Evolutionary conservation across 202 grass and related monocot species (phyloP).

Genomic region (Setaria italica): DNA sequence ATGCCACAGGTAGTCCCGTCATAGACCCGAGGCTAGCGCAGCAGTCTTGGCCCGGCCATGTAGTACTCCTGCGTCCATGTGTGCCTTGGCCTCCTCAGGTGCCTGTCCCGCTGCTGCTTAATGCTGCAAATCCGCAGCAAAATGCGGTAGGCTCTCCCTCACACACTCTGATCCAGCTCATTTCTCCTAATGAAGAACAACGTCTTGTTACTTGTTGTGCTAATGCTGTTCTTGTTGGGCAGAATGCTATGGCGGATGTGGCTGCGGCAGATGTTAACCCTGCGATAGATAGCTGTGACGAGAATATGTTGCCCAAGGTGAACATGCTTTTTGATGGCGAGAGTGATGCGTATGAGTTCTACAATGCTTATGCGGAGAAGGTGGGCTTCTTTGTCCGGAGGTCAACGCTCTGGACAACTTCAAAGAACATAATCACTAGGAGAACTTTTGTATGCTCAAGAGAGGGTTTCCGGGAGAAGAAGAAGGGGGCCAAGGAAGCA

Average conservation of each 20-base stretch:
- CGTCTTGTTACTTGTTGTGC: not conserved
- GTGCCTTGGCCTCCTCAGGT: slow-evolving; percentile 54
- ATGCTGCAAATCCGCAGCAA: slow-evolving; percentile 43
- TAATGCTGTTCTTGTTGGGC: slow-evolving; percentile 36
- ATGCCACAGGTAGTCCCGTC: slow-evolving; percentile 31
- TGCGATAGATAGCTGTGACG: slow-evolving; percentile 46
- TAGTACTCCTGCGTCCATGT: slow-evolving; percentile 58
- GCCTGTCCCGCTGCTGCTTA: slow-evolving; percentile 38
- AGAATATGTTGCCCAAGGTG: slow-evolving; percentile 65
- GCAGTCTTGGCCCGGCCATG: slow-evolving; percentile 61
- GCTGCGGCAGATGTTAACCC: slow-evolving; percentile 48
- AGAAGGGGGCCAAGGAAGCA: slow-evolving; percentile 86
- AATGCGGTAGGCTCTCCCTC: slow-evolving; percentile 53
- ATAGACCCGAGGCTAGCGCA: slow-evolving; percentile 50
- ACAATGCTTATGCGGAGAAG: slow-evolving; percentile 78
- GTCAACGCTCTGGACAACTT: slow-evolving; percentile 92
- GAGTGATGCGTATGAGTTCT: slow-evolving; percentile 83
- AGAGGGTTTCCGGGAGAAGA: slow-evolving; percentile 92
- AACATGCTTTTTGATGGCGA: slow-evolving; percentile 81
- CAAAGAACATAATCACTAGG: slow-evolving; percentile 91
- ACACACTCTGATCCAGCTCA: not conserved
- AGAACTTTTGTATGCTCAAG: slow-evolving; percentile 94
- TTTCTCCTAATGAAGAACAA: slow-evolving; percentile 25
- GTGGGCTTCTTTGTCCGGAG: slow-evolving; percentile 90
- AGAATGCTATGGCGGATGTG: slow-evolving; percentile 51